Evolutionary conservation across 2,329 filamentous ascomycete genomes (phyloP).

Genomic region (Pseudocercospora vitis): DNA sequence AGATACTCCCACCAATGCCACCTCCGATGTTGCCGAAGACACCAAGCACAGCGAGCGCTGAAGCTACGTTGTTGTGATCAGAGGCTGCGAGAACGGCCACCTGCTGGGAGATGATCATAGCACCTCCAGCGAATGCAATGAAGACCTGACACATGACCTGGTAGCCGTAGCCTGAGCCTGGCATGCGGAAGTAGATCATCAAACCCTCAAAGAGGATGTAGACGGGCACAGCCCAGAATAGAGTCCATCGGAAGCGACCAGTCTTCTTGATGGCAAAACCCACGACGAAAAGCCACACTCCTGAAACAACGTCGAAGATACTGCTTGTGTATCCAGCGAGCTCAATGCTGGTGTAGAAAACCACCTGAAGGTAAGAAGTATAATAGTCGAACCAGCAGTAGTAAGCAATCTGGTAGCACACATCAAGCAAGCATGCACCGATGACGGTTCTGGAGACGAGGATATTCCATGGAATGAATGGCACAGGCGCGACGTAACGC

Average conservation of each 20-base stretch:
- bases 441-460: conserved; percentile 52
- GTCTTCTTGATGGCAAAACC: conserved; percentile 36
- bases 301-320: conserved; percentile 40
- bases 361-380: conserved; percentile 44
- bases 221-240: conserved; percentile 38
- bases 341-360: conserved; percentile 36
- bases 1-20: conserved; percentile 38
- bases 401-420: conserved; percentile 37
- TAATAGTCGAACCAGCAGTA: conserved; percentile 45
- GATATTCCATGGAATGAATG: conserved; percentile 49
- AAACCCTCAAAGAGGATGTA: conserved; percentile 26
- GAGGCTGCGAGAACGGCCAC: conserved; percentile 40
- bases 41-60: conserved; percentile 38
- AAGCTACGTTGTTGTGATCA: conserved; percentile 38
- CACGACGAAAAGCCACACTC: conserved; percentile 32
- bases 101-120: conserved; percentile 36
- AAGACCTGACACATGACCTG: conserved; percentile 45
- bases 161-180: conserved; percentile 36
- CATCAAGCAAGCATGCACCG: conserved; percentile 53
- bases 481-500: conserved; percentile 40
- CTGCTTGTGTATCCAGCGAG: conserved; percentile 42
- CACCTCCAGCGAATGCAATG: conserved; percentile 36
- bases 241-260: conserved; percentile 37
- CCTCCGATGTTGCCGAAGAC: conserved; percentile 39
- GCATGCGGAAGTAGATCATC: conserved; percentile 42